phyloP scores from a whole-genome alignment of 2,329 filamentous ascomycete genomes.

The Cordyceps cicadae region DNA sequence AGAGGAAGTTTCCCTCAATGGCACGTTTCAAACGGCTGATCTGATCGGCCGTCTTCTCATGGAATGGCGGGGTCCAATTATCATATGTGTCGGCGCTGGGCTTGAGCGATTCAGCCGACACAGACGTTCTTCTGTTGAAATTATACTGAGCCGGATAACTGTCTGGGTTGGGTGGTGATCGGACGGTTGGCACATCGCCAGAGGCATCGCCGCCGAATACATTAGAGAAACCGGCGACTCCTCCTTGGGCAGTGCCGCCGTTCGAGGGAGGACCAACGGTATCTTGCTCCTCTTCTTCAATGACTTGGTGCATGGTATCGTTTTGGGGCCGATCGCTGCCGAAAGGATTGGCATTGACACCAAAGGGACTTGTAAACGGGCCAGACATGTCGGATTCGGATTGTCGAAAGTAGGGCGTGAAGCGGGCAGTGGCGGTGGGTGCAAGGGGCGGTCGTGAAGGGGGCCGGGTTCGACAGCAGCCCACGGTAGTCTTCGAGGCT shows the following conservation, averaged over 20 bases:
- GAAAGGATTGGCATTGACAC: constrained; percentile 64
- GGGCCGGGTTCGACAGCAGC: not conserved
- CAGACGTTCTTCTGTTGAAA: constrained; percentile 84
- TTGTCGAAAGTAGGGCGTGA: not conserved
- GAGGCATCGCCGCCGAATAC: constrained; percentile 46
- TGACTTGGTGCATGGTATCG: constrained; percentile 42
- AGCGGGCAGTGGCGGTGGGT: not conserved
- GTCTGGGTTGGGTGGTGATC: constrained; percentile 49
- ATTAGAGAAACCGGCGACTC: constrained; percentile 38
- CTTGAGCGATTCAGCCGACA: constrained; percentile 93
- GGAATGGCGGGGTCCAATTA: constrained; percentile 82
- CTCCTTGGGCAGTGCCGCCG: constrained; percentile 41
- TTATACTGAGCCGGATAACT: constrained; percentile 90
- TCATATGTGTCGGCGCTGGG: constrained; percentile 75
- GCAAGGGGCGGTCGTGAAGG: not conserved
- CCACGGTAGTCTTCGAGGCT: not conserved
- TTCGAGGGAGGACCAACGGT: constrained; percentile 66
- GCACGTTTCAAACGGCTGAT: constrained; percentile 68
- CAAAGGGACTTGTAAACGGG: constrained; percentile 67
- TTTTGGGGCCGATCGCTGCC: constrained; percentile 40
- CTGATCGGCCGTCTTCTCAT: constrained; percentile 77
- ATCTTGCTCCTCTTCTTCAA: constrained; percentile 80
- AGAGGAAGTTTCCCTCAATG: constrained; percentile 86
- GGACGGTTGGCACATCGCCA: constrained; percentile 36
- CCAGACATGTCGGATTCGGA: constrained; percentile 52